Base-by-base conservation (phyloP, 2,329 filamentous ascomycete genomes). In the Stagonosporopsis rhizophila region DNA sequence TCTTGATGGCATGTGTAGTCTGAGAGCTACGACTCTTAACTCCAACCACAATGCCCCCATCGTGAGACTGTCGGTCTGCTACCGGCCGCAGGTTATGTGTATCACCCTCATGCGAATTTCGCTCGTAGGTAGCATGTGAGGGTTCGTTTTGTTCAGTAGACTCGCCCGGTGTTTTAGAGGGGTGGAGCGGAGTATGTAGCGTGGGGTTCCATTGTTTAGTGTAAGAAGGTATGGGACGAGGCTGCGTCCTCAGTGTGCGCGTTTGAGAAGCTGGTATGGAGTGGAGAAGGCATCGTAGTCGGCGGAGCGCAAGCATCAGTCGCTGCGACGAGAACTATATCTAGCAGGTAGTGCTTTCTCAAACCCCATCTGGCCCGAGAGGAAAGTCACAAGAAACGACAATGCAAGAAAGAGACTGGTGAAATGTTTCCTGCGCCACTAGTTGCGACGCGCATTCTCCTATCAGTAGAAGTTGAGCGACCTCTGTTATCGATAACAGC, bases 191-290 rank as follows among this genome's bases (percentile, higher is more conserved):
- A 5, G n/a, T 47, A 38, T 69, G 58, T n/a, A 46, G 46, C 6
- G 67, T 66, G 9, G 72, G 72, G 47, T 73, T 55, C 71, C 71
- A 75, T 62, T 40, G 35, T 42, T 59, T 63, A 22, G 62, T 11
- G 19, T 69, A 70, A n/a, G 39, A 35, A 3, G 70, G 65, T 27
- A 68, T 65, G 19, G 44, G 39, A 9, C 59, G 59, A 17, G 71
- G 71, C 25, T 58, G 44, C n/a, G 69, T 71, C 30, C 58, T 68
- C 28, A 75, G 34, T 6, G 53, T 59, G 46, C 70, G 69, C 19
- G 42, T 46, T 37, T 66, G 67, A 25, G 57, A 48, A 44, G 23
- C 40, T 42, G 38, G 55, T 44, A 55, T 44, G 52, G 62, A 62
- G 62, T 59, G 56, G 51, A 60, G 61, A 61, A 61, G 44, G 58